Percentiles rank a stretch among this genome's conserved stretches.
phyloP scores from a whole-genome alignment of 148 eudicot genomes.

The Rhododendron williamsianum region DNA sequence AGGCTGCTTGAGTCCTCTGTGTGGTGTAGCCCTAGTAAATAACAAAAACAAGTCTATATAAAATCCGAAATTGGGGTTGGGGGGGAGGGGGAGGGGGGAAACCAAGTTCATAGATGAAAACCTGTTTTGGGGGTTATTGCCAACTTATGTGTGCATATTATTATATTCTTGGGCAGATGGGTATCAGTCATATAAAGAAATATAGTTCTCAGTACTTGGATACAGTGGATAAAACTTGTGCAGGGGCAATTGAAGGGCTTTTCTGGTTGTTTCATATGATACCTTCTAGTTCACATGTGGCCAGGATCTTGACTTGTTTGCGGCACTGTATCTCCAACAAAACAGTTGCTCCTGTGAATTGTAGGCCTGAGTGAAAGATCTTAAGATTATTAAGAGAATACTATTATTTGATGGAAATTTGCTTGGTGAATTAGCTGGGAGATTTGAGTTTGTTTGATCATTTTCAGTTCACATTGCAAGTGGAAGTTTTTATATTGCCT shows the following conservation, averaged over 20 bases:
- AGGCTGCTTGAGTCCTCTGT: neutral
- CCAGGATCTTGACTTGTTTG: conserved; percentile 4
- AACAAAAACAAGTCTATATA: neutral
- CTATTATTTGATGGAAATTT: neutral
- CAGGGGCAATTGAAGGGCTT: neutral
- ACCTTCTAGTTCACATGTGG: neutral
- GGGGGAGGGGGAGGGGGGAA: neutral
- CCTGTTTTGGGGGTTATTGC: neutral
- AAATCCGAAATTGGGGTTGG: neutral
- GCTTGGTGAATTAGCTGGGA: neutral
- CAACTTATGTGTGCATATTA: neutral
- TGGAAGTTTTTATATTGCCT: neutral
- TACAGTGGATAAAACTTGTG: neutral
- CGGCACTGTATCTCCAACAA: neutral
- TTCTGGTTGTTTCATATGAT: neutral
- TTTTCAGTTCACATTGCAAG: neutral
- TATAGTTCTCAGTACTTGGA: neutral
- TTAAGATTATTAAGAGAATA: neutral
- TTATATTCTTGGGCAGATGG: neutral
- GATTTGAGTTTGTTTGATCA: neutral
- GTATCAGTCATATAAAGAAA: neutral
- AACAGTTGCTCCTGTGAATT: neutral
- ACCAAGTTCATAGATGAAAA: neutral
- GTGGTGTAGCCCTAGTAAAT: neutral
- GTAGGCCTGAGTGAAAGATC: neutral